phyloP scores from a whole-genome alignment of 495 filamentous ascomycete genomes.

The Jackrogersella multiformis region DNA sequence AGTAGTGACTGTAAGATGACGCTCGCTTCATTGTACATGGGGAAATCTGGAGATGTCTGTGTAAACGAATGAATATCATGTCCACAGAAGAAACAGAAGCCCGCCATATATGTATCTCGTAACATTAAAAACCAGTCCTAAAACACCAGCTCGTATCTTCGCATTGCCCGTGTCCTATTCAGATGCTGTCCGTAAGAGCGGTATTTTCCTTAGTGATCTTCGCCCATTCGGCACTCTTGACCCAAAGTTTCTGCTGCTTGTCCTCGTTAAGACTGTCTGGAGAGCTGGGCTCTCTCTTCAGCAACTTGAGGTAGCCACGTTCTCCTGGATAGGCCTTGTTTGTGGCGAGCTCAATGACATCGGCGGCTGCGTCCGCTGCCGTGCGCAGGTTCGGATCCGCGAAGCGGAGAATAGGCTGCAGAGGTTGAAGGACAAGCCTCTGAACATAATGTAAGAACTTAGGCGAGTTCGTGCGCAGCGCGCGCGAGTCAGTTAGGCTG shows the following conservation, averaged over 20 bases:
- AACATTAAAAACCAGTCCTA: not conserved
- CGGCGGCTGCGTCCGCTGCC: constrained; percentile 48
- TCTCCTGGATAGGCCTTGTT: constrained; percentile 45
- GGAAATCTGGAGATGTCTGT: not conserved
- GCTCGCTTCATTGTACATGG: not conserved
- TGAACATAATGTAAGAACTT: constrained; percentile 37
- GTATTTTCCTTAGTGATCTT: constrained; percentile 41
- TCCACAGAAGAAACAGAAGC: constrained; percentile 1
- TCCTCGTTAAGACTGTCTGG: constrained; percentile 50
- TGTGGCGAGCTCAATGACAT: constrained; percentile 46
- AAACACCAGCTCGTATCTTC: not conserved
- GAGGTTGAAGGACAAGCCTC: constrained; percentile 45
- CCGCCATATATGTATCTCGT: not conserved
- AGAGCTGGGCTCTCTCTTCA: constrained; percentile 50
- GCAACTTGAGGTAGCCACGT: constrained; percentile 53
- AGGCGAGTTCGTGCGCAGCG: constrained; percentile 54
- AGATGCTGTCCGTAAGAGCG: constrained; percentile 15
- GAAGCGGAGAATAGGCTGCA: constrained; percentile 50
- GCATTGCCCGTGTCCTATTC: not conserved
- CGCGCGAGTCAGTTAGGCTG: constrained; percentile 56
- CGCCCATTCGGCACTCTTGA: constrained; percentile 56
- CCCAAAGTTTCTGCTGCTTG: constrained; percentile 57
- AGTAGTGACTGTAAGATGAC: not conserved
- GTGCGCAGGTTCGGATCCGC: constrained; percentile 49
- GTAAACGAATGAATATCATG: constrained; percentile 2